Evolutionary conservation across 805 yeast genomes (phyloP).

Genomic region (Teunomyces pallodes): DNA sequence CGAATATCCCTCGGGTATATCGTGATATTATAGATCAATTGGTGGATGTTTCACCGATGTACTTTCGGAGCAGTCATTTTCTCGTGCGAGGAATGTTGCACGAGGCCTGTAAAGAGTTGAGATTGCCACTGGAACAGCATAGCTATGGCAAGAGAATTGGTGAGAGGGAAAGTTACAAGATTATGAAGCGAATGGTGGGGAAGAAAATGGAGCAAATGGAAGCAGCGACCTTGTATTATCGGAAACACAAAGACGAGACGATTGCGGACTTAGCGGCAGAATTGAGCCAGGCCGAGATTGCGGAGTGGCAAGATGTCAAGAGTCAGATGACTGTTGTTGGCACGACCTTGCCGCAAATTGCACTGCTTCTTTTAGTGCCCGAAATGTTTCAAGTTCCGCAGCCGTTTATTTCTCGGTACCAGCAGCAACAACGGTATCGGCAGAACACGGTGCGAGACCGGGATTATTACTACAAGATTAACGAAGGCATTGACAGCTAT

Average conservation of each 20-base stretch:
- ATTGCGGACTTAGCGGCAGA: neutral
- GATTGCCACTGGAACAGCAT: constrained; percentile 7
- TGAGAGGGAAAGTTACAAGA: constrained; percentile 9
- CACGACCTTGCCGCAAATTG: neutral
- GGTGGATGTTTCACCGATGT: neutral
- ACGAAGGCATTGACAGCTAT: constrained; percentile 20
- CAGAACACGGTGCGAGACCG: constrained; percentile 5
- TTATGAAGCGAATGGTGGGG: constrained; percentile 6
- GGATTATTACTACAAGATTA: constrained; percentile 17
- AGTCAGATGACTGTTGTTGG: neutral
- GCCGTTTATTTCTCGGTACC: constrained; percentile 1
- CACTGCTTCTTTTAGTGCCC: neutral
- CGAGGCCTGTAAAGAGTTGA: constrained; percentile 8
- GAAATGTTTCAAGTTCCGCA: constrained; percentile 3
- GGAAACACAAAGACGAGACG: neutral
- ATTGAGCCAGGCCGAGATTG: neutral
- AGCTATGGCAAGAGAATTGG: constrained; percentile 5
- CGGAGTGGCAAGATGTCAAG: constrained; percentile 1
- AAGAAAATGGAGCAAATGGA: constrained; percentile 5
- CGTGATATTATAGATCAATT: constrained; percentile 7
- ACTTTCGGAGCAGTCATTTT: constrained; percentile 1
- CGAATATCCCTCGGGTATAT: constrained; percentile 3
- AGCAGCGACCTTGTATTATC: constrained; percentile 2
- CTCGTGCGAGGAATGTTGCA: constrained; percentile 8
- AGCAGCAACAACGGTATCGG: constrained; percentile 5